Percentiles rank a stretch among this genome's conserved stretches.
Evolutionary conservation across 2,329 filamentous ascomycete species (phyloP).

Genomic region (Phyllosticta paracitricarpa): DNA sequence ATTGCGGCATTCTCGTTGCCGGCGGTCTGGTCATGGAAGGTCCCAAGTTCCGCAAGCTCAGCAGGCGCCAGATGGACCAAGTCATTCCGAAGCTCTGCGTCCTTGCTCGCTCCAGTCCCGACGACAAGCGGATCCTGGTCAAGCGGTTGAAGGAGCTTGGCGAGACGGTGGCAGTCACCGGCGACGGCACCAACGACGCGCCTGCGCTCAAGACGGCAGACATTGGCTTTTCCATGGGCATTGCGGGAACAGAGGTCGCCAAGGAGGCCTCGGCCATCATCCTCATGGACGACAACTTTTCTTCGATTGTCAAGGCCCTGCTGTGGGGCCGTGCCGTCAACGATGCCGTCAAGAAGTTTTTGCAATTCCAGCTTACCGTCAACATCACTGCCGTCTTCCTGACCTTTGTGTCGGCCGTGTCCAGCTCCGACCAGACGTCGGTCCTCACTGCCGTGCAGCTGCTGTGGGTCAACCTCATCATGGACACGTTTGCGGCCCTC

Average conservation of each 20-base stretch:
- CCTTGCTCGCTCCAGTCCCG: constrained; percentile 57
- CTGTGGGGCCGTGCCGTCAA: constrained; percentile 31
- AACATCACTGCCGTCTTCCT: constrained; percentile 77
- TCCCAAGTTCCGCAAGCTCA: constrained; percentile 34
- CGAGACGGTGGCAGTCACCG: constrained; percentile 35
- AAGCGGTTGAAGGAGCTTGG: constrained; percentile 54
- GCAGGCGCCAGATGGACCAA: constrained; percentile 52
- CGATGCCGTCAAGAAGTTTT: constrained; percentile 53
- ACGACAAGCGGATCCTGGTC: constrained; percentile 59
- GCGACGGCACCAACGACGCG: constrained; percentile 33
- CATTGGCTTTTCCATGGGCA: constrained; percentile 34
- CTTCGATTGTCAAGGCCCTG: constrained; percentile 32
- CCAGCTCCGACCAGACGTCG: constrained; percentile 59
- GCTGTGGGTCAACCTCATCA: constrained; percentile 92
- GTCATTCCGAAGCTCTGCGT: constrained; percentile 56
- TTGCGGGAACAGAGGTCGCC: constrained; percentile 29
- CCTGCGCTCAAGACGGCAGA: constrained; percentile 31
- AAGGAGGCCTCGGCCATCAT: constrained; percentile 33
- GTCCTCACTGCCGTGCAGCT: constrained; percentile 80
- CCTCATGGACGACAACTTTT: constrained; percentile 32
- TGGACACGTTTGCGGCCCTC: constrained; percentile 78
- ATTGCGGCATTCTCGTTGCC: constrained; percentile 35
- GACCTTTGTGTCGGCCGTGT: constrained; percentile 72
- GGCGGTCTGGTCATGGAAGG: constrained; percentile 33
- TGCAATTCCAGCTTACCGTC: constrained; percentile 67